These are phyloP conservation scores for Nasturtium officinale DNA, from an alignment of 345 rosid genomes.

Conservation along the genomic window DNA sequence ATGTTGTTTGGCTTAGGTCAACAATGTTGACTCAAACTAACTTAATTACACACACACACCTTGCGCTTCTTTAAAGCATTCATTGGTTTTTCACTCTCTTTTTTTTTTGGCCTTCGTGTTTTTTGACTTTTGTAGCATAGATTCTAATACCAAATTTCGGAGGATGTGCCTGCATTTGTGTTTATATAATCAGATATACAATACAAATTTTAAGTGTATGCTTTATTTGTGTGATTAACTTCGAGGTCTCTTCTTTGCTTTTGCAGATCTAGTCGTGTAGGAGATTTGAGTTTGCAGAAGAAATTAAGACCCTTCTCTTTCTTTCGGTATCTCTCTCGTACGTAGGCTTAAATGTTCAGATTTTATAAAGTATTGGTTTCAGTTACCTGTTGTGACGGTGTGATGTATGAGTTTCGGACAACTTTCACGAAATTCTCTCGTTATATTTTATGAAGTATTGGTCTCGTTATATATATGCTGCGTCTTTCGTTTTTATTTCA, in stretches of 20 bases:
- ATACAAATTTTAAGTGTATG: background rate
- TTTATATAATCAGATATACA: slow-evolving; percentile 4
- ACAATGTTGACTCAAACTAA: slow-evolving; percentile 41
- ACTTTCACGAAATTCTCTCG: slow-evolving; percentile 24
- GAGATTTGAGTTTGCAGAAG: slow-evolving; percentile 28
- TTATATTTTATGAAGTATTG: no score
- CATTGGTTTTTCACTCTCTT: slow-evolving; percentile 9
- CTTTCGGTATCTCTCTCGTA: slow-evolving; percentile 34
- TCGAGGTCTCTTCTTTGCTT: slow-evolving; percentile 32
- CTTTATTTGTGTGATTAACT: slow-evolving; percentile 2
- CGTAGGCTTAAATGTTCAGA: slow-evolving; percentile 27
- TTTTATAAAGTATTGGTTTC: slow-evolving; percentile 27
- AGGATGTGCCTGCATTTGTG: slow-evolving; percentile 42
- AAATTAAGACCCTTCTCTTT: slow-evolving; percentile 29
- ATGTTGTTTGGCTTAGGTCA: slow-evolving; percentile 47
- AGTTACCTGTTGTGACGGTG: slow-evolving; percentile 30
- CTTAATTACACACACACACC: slow-evolving; percentile 37
- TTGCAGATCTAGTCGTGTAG: slow-evolving; percentile 48
- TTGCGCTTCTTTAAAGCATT: slow-evolving; percentile 39
- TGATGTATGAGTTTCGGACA: slow-evolving; percentile 38
- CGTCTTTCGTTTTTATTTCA: slow-evolving; percentile 19
- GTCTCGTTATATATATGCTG: no score
- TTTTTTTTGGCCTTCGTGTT: slow-evolving; percentile 44
- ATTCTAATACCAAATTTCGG: slow-evolving; percentile 29
- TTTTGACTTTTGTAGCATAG: slow-evolving; percentile 43